phyloP scores from a whole-genome alignment of 495 filamentous ascomycete species.

The Haplographium delicatum region DNA sequence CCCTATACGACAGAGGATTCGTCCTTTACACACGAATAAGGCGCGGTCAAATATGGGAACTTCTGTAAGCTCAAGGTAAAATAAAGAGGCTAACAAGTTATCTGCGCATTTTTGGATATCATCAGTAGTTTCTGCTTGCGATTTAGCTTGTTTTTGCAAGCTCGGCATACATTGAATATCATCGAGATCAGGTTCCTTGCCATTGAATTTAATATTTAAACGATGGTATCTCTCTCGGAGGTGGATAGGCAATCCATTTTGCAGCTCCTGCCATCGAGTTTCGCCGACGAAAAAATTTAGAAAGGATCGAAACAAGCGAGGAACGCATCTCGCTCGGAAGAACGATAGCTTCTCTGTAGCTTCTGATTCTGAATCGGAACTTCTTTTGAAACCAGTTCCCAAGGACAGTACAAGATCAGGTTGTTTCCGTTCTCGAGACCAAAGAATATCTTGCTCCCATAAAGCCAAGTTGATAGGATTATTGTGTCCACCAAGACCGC shows the following conservation, averaged over 20 bases:
- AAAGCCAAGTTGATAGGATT: slow-evolving; percentile 9
- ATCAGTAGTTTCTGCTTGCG: neutral
- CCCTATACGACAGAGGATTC: slow-evolving; percentile 3
- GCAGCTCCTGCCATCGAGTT: neutral
- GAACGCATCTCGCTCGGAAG: neutral
- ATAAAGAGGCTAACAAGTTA: slow-evolving; percentile 5
- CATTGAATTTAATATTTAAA: neutral
- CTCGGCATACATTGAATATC: slow-evolving; percentile 1
- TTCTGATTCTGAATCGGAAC: neutral
- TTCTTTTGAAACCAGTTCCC: neutral
- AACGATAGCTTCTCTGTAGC: neutral
- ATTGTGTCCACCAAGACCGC: slow-evolving; percentile 1
- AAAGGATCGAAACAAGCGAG: neutral
- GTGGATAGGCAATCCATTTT: neutral
- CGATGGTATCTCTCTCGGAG: neutral
- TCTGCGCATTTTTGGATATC: slow-evolving; percentile 5
- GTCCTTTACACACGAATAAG: slow-evolving; percentile 1
- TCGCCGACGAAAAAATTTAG: neutral
- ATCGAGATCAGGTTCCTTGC: neutral
- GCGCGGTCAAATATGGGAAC: neutral
- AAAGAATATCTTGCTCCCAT: slow-evolving; percentile 13
- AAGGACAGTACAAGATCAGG: neutral
- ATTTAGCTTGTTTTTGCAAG: neutral
- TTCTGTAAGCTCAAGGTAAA: slow-evolving; percentile 1
- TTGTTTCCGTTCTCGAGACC: slow-evolving; percentile 3